Percentiles rank a stretch among this genome's conserved stretches.
Conservation (phyloP, 2,329 filamentous ascomycete species). For the Monosporascus ibericus region DNA sequence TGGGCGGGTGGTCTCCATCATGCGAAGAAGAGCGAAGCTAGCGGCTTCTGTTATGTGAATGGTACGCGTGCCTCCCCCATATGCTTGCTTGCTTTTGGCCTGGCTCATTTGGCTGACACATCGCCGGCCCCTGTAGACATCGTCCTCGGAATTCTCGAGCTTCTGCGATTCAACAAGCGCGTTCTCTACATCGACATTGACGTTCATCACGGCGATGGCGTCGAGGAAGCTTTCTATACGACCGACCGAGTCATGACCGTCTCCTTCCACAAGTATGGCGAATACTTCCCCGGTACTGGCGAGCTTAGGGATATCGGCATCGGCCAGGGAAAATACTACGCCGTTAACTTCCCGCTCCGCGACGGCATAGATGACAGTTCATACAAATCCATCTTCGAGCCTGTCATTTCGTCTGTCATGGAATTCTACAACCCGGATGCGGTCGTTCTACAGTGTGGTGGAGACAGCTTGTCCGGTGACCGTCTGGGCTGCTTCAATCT, state of each 20-base stretch:
- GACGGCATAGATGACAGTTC: constrained; percentile 87
- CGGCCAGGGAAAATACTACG: constrained; percentile 82
- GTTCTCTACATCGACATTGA: constrained; percentile 98
- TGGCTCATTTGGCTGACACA: constrained; percentile 34
- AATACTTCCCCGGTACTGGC: constrained; percentile 91
- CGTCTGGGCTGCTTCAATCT: constrained; percentile 95
- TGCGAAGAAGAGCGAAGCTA: constrained; percentile 93
- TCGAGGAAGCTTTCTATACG: constrained; percentile 89
- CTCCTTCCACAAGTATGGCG: constrained; percentile 94
- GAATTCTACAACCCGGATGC: constrained; percentile 83
- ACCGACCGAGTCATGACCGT: constrained; percentile 90
- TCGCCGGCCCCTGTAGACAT: constrained; percentile 67
- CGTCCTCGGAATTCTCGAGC: constrained; percentile 87
- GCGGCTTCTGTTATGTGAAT: constrained; percentile 97
- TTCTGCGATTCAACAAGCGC: constrained; percentile 83
- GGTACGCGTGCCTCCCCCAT: constrained; percentile 44
- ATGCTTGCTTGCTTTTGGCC: neutral
- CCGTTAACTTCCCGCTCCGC: constrained; percentile 84
- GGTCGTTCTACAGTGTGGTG: constrained; percentile 92
- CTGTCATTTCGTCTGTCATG: constrained; percentile 82
- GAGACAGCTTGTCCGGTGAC: constrained; percentile 90
- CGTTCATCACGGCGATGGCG: constrained; percentile 88
- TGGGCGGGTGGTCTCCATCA: constrained; percentile 98
- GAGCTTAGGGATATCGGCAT: constrained; percentile 81
- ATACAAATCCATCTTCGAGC: constrained; percentile 87